These are phyloP conservation scores for Salix arbutifolia DNA, from an alignment of 345 rosid species.

Conservation along the genomic window DNA sequence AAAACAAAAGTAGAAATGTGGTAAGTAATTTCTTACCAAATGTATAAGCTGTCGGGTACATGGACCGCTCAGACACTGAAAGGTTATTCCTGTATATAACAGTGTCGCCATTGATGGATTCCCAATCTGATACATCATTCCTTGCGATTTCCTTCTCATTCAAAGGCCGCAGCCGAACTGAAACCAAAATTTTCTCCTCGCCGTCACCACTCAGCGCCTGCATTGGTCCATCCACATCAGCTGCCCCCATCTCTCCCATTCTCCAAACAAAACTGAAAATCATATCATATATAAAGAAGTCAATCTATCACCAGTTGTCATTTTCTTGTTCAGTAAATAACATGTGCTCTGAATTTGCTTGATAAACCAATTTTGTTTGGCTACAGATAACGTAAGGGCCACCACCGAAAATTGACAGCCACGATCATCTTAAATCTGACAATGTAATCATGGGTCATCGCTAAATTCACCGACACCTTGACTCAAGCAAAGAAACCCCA, in stretches of 20 bases:
- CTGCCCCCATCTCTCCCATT: constrained; percentile 44
- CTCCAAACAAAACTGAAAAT: constrained; percentile 16
- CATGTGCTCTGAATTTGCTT: neutral
- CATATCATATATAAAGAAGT: constrained; percentile 7
- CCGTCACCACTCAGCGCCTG: constrained; percentile 33
- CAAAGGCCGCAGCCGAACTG: constrained; percentile 84
- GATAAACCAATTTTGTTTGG: constrained; percentile 16
- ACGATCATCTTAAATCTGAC: constrained; percentile 32
- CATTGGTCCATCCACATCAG: constrained; percentile 49
- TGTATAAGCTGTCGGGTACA: constrained; percentile 81
- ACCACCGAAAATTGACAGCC: constrained; percentile 31
- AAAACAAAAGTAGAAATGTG: constrained; percentile 2
- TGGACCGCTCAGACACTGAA: constrained; percentile 74
- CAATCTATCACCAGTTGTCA: neutral
- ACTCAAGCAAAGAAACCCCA: constrained; percentile 29
- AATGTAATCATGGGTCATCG: constrained; percentile 41
- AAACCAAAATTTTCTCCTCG: constrained; percentile 71
- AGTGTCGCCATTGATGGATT: constrained; percentile 69
- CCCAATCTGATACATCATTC: constrained; percentile 86
- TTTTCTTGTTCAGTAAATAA: constrained; percentile 15
- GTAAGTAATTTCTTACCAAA: constrained; percentile 57
- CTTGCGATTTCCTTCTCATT: constrained; percentile 68
- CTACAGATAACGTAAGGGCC: constrained; percentile 31
- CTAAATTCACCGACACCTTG: constrained; percentile 35
- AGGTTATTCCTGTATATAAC: constrained; percentile 66